phyloP scores from a whole-genome alignment of 768 basidiomycete genomes.

The Artomyces pyxidatus region DNA sequence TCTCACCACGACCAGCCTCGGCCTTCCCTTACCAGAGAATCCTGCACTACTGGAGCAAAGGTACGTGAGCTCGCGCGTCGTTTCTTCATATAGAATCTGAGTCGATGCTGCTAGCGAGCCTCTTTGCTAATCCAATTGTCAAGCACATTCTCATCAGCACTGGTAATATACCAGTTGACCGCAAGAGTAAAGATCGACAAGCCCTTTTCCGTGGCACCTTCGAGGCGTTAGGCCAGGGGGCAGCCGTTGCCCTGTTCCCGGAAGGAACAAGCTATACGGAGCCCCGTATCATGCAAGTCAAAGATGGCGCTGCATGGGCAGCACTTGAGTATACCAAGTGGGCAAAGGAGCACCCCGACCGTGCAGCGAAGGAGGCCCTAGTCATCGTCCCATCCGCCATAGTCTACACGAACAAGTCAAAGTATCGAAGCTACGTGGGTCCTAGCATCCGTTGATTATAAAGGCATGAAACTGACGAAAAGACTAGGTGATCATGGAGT shows the following conservation, averaged over 20 bases:
- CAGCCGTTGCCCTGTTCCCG: slow-evolving; percentile 88
- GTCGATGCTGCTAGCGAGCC: no score
- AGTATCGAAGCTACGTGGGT: slow-evolving; percentile 85
- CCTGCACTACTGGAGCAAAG: slow-evolving; percentile 94
- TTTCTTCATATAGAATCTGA: no score
- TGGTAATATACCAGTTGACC: slow-evolving; percentile 97
- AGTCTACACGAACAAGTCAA: slow-evolving; percentile 92
- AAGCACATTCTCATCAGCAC: slow-evolving; percentile 74
- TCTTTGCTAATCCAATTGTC: slow-evolving; percentile 75
- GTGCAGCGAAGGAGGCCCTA: slow-evolving; percentile 34
- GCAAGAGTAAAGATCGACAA: slow-evolving; percentile 88
- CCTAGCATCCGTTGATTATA: slow-evolving; percentile 1
- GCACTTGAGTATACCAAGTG: slow-evolving; percentile 89
- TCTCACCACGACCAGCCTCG: slow-evolving; percentile 42
- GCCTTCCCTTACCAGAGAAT: slow-evolving; percentile 76
- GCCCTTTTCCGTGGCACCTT: slow-evolving; percentile 84
- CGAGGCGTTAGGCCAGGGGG: slow-evolving; percentile 70
- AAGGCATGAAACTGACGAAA: no score
- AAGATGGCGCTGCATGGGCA: slow-evolving; percentile 95
- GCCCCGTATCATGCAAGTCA: slow-evolving; percentile 84
- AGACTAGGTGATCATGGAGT: slow-evolving; percentile 66
- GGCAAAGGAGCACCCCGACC: slow-evolving; percentile 47
- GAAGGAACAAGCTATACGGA: slow-evolving; percentile 93
- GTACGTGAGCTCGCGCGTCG: slow-evolving; percentile 34
- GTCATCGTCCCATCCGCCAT: slow-evolving; percentile 79